Evolutionary conservation across 108 stramenopile genomes (phyloP).

Genomic region (Nitzschia sp.): DNA sequence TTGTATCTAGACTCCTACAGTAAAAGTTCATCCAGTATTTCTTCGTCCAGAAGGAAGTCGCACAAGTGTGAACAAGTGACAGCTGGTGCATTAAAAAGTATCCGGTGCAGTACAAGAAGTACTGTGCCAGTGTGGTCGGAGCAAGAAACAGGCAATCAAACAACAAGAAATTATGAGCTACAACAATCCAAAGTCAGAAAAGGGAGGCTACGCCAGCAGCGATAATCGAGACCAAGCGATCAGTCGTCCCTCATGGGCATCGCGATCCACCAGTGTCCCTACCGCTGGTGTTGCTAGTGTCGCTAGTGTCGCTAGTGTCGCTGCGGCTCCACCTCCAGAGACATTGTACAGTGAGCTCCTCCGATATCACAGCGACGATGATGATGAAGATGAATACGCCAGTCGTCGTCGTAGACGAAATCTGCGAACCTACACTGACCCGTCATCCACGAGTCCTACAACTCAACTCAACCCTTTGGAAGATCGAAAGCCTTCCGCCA

Average conservation of each 20-base stretch:
- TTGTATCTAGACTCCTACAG: too few species aligned
- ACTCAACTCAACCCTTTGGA: neutral
- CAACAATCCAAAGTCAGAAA: too few species aligned
- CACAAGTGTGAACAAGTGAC: too few species aligned
- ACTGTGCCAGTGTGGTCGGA: neutral
- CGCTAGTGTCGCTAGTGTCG: too few species aligned
- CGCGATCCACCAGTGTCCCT: too few species aligned
- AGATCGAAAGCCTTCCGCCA: slow-evolving; percentile 5
- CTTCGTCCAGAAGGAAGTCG: too few species aligned
- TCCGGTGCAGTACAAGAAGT: too few species aligned
- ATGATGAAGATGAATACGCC: neutral
- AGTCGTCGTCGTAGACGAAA: slow-evolving; percentile 2
- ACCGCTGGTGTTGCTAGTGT: too few species aligned
- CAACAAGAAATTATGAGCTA: neutral
- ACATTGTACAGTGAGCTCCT: slow-evolving; percentile 18
- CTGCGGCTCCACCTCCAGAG: slow-evolving; percentile 11
- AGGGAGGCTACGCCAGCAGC: too few species aligned
- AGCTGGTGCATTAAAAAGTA: too few species aligned
- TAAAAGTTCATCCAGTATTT: too few species aligned
- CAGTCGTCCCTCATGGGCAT: neutral
- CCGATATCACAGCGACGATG: slow-evolving; percentile 25
- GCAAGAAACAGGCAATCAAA: neutral
- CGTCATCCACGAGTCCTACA: neutral
- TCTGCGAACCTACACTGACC: neutral
- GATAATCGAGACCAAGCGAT: neutral